Conservation (phyloP, 1,139 yeast genomes). For the Yamadazyma atmosphaerica region DNA sequence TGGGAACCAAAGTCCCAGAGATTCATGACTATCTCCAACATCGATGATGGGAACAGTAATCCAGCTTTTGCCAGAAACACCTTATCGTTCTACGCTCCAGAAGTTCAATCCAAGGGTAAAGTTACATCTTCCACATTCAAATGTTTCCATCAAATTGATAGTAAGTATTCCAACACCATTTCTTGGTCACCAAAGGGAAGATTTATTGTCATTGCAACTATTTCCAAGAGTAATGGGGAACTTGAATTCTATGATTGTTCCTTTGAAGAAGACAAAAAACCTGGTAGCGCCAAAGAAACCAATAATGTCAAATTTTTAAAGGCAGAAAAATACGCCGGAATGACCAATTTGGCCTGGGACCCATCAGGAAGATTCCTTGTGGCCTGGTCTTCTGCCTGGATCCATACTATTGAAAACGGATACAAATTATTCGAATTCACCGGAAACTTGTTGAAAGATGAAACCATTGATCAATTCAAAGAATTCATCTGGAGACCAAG, state of each 20-base stretch:
- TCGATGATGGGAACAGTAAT: constrained; percentile 61
- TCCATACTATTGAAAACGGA: constrained; percentile 86
- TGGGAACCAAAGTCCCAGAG: constrained; percentile 97
- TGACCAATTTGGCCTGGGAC: constrained; percentile 91
- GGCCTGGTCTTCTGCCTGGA: constrained; percentile 86
- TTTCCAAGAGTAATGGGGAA: constrained; percentile 63
- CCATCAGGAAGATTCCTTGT: constrained; percentile 91
- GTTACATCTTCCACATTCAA: constrained; percentile 32
- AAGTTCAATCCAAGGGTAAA: constrained; percentile 84
- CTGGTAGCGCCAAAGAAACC: constrained; percentile 43
- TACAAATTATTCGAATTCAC: constrained; percentile 84
- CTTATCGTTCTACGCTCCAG: constrained; percentile 82
- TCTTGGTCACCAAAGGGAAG: constrained; percentile 95
- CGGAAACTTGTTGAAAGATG: constrained; percentile 76
- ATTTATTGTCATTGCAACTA: constrained; percentile 75
- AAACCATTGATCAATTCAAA: constrained; percentile 77
- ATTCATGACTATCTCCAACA: constrained; percentile 74
- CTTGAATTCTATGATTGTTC: constrained; percentile 87
- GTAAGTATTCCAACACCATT: constrained; percentile 72
- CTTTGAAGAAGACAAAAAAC: constrained; percentile 63
- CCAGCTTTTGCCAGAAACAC: constrained; percentile 72
- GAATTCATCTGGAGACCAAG: constrained; percentile 98
- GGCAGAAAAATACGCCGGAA: constrained; percentile 67
- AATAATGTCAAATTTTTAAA: constrained; percentile 66
- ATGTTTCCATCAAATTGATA: constrained; percentile 48